These are phyloP conservation scores for Hysterium pulicare DNA, from an alignment of 2,329 filamentous ascomycete genomes.

Conservation along the genomic window DNA sequence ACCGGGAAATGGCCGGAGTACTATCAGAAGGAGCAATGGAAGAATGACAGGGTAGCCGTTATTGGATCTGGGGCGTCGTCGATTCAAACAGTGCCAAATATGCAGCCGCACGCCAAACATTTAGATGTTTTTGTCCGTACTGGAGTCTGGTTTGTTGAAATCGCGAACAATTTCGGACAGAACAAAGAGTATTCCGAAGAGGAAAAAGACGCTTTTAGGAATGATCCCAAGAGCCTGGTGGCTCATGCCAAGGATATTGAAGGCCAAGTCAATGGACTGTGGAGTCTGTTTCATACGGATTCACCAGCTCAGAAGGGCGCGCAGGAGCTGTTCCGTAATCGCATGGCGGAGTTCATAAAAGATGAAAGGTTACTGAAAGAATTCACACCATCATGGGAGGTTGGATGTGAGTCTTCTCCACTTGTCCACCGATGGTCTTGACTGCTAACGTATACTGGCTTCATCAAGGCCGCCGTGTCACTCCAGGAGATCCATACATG, in stretches of 20 bases:
- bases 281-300: constrained; percentile 45
- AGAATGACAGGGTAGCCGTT: constrained; percentile 38
- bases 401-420: constrained; percentile 39
- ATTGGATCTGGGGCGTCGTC: constrained; percentile 45
- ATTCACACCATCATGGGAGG: constrained; percentile 45
- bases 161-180: constrained; percentile 45
- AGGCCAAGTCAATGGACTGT: constrained; percentile 47
- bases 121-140: constrained; percentile 48
- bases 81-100: constrained; percentile 46
- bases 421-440: too few species aligned
- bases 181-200: constrained; percentile 45
- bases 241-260: constrained; percentile 47
- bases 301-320: constrained; percentile 40
- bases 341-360: constrained; percentile 52
- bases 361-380: constrained; percentile 49
- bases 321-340: constrained; percentile 37
- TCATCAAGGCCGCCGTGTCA: constrained; percentile 41
- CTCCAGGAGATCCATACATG: constrained; percentile 52
- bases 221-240: constrained; percentile 40
- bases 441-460: too few species aligned
- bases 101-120: constrained; percentile 47
- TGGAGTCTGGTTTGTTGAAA: constrained; percentile 44
- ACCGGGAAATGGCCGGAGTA: constrained; percentile 47
- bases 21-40: constrained; percentile 44
- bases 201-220: constrained; percentile 42